Evolutionary conservation across 352 stramenopile genomes (phyloP), one percentile per base, ranked within the genome.

Genomic region (Pythium dissotocum): DNA sequence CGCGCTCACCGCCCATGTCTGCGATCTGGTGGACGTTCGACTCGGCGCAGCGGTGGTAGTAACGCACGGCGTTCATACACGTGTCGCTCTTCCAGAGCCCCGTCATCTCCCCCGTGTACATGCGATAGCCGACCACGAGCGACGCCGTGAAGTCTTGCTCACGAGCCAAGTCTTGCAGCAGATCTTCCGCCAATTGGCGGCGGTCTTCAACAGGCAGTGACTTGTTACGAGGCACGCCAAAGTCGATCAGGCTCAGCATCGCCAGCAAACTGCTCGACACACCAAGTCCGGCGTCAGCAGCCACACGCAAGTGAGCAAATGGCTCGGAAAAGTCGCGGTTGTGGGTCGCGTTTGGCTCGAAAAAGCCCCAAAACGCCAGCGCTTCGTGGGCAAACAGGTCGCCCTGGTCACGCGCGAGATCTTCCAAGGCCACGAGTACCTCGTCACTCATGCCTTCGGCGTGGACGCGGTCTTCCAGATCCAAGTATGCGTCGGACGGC

Each of bases 281-380:
- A 10, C 73, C 61, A 16, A 88, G 71, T 2, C 80, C 81, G 26
- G 74, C 70, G 6, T 88, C 75, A 1, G 76, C 77, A 35, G 80
- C 82, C 21, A 75, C 56, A 2, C 77, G 69, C 0, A 92, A 65
- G 36, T 86, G 75, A 26, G 65, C 55, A 30, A 90, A 74, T 12
- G 82, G 82, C 26, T 76, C 58, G 18, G 75, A 58, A 64, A 87
- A 89, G 24, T 80, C 70, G 16, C 76, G 68, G 6, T 76, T 55
- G 1, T 52, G 18, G 10, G 56, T 73, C 48, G 57, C 55, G 54
- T 57, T 63, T 0, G 80, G 75, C 32, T 90, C 80, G 62, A 92
- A 90, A 3, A 92, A 77, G 52, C 78, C 72, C 58, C 82, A 76
- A 64, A 80, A 88, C n/a, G 83, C 84, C 18, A 90, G 69, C 35